Evolutionary conservation across 176 grass and related monocot genomes (phyloP), one percentile per base, ranked within the genome.

Genomic region (Leersia perrieri): DNA sequence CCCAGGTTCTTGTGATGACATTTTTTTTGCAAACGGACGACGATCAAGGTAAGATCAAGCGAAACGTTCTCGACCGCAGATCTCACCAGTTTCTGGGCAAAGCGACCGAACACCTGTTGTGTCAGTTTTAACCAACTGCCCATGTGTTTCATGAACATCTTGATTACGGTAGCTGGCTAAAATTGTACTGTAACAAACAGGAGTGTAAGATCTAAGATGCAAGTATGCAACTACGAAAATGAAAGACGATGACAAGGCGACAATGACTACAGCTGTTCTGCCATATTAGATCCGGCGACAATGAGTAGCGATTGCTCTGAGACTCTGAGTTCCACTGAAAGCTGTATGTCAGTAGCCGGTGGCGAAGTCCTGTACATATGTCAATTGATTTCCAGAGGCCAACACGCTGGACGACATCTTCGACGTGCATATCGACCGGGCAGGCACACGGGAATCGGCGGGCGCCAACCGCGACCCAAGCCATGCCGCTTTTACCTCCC

Each of bases 371-470:
- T 74, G 31, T 23, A 9, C 42, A 68, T 15, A 26, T 27, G 29
- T 27, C 60, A 36, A 36, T 73, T 16, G 44, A 22, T 77, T 83
- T 67, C 32, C 68, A 61, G 62, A 34, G 22, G 26, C n/a, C 40
- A n/a, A 27, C 32, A 53, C 32, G 31, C 70, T 60, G 47, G 44
- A 66, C 40, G 57, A 39, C 63, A 73, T 47, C n/a, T n/a, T n/a
- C 42, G 22, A 57, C 20, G 34, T 31, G 34, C 77, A 47, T 44
- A 70, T 75, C 70, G 40, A 70, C 69, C 70, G 44, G 26, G 36
- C 57, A 55, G 53, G 68, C 81, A 65, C 82, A 80, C 69, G 69
- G 84, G 84, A 66, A 60, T 74, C 33, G 70, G 76, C 73, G 47
- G 34, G 76, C 69, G 63, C 81, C 72, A 82, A 39, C 83, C 44